These are phyloP conservation scores for Tetracentron sinense DNA, from an alignment of 164 flowering plant genomes.

Conservation along the genomic window DNA sequence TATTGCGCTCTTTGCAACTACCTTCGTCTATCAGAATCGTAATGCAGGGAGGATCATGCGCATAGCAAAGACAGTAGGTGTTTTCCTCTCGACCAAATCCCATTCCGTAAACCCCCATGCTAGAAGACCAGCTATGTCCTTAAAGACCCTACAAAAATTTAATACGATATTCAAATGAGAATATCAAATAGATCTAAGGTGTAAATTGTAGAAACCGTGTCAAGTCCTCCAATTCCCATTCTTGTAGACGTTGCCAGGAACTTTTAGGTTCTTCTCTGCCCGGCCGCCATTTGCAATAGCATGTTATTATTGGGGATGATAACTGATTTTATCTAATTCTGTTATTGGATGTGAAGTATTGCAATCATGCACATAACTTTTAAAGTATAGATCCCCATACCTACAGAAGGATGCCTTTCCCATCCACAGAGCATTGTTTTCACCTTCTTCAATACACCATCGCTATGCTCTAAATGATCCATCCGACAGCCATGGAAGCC, in stretches of 20 bases:
- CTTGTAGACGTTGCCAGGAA: slow-evolving; percentile 25
- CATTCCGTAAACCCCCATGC: slow-evolving; percentile 19
- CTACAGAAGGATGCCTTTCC: slow-evolving; percentile 23
- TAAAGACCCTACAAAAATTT: neutral
- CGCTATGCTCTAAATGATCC: slow-evolving; percentile 42
- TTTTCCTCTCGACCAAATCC: slow-evolving; percentile 44
- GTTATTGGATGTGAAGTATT: no score
- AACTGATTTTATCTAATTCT: slow-evolving; percentile 25
- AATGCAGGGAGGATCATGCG: slow-evolving; percentile 18
- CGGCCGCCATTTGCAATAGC: slow-evolving; percentile 30
- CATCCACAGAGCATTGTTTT: slow-evolving; percentile 13
- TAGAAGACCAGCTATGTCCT: slow-evolving; percentile 35
- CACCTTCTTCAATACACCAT: slow-evolving; percentile 26
- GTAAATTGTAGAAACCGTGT: slow-evolving; percentile 19
- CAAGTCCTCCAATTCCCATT: slow-evolving; percentile 34
- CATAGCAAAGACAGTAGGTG: slow-evolving; percentile 28
- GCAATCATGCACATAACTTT: no score
- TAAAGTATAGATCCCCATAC: slow-evolving; percentile 7
- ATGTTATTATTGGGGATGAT: slow-evolving; percentile 12
- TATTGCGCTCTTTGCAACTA: slow-evolving; percentile 22
- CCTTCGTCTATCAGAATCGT: slow-evolving; percentile 12
- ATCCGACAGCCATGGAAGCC: slow-evolving; percentile 34
- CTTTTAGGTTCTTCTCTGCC: slow-evolving; percentile 22
- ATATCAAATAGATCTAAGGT: neutral
- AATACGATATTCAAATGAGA: neutral